Evolutionary conservation across 768 basidiomycete species (phyloP).

Genomic region (Termitomyces eurrhizus): DNA sequence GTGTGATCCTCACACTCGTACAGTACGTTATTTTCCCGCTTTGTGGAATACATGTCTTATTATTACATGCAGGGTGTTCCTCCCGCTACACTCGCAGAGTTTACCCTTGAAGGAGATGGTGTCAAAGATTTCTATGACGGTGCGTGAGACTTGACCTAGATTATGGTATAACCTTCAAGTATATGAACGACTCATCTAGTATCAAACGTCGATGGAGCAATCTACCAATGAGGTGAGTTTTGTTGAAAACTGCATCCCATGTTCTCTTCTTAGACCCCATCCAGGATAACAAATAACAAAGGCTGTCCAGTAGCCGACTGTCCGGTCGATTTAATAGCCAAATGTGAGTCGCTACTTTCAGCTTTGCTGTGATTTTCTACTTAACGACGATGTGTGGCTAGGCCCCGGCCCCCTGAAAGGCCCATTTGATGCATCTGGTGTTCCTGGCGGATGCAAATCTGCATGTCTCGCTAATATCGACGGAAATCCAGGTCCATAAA

Average conservation of each 20-base stretch:
- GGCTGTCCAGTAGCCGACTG: slow-evolving; percentile 46
- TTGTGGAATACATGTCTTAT: too few species aligned
- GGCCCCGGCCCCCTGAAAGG: slow-evolving; percentile 44
- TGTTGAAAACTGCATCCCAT: neutral
- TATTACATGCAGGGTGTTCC: slow-evolving; percentile 43
- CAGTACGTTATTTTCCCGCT: slow-evolving; percentile 26
- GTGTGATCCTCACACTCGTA: slow-evolving; percentile 49
- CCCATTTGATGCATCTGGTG: slow-evolving; percentile 41
- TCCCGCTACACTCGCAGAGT: slow-evolving; percentile 67
- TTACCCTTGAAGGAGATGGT: slow-evolving; percentile 43
- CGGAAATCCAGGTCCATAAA: slow-evolving; percentile 20
- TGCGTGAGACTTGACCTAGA: slow-evolving; percentile 17
- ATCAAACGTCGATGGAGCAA: slow-evolving; percentile 60
- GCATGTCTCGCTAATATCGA: slow-evolving; percentile 38
- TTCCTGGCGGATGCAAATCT: slow-evolving; percentile 50
- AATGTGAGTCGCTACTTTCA: slow-evolving; percentile 29
- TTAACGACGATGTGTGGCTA: neutral
- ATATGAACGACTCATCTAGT: slow-evolving; percentile 25
- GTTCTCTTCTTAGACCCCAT: neutral
- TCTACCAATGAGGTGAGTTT: slow-evolving; percentile 35
- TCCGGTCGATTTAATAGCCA: slow-evolving; percentile 47
- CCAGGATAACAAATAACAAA: slow-evolving; percentile 41
- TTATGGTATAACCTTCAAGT: neutral
- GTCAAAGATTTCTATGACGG: slow-evolving; percentile 59
- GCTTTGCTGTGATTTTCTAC: neutral